phyloP scores from a whole-genome alignment of 192 early-diverging fungal genomes.

The Mortierella claussenii region DNA sequence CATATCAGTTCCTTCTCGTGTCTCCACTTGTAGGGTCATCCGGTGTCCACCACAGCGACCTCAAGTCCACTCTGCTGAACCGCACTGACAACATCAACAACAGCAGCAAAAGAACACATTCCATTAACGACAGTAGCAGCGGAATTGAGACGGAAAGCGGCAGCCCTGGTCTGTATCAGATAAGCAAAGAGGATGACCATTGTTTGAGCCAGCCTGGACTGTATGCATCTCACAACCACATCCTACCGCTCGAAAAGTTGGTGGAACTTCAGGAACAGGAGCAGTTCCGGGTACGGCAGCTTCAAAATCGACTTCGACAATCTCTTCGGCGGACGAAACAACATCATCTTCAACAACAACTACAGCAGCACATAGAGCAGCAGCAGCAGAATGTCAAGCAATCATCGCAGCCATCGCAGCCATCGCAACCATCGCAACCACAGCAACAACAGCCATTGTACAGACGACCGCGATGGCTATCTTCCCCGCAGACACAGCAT shows the following conservation, averaged over 20 bases:
- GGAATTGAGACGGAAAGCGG: neutral
- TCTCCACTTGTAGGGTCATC: slow-evolving; percentile 48
- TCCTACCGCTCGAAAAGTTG: slow-evolving; percentile 31
- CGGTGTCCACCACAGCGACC: slow-evolving; percentile 18
- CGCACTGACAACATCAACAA: neutral
- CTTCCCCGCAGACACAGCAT: neutral
- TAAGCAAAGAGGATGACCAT: slow-evolving; percentile 21
- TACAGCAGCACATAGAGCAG: neutral
- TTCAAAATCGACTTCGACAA: neutral
- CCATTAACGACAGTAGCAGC: neutral
- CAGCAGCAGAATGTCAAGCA: neutral
- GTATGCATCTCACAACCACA: slow-evolving; percentile 50
- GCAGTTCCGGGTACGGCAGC: slow-evolving; percentile 2
- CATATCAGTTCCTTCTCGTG: slow-evolving; percentile 16
- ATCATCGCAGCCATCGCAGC: too few species aligned
- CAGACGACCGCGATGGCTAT: neutral
- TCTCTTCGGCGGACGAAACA: neutral
- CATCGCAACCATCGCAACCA: too few species aligned
- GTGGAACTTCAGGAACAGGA: slow-evolving; percentile 30
- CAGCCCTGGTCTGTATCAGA: neutral
- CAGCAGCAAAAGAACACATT: neutral
- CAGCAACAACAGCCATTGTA: neutral
- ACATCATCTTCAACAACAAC: neutral
- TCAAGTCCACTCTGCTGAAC: neutral
- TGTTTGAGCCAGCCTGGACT: slow-evolving; percentile 33